Evolutionary conservation across 1,284 basidiomycete genomes (phyloP), one percentile per base, ranked within the genome.

Genomic region (Sanghuangporus weigelae): DNA sequence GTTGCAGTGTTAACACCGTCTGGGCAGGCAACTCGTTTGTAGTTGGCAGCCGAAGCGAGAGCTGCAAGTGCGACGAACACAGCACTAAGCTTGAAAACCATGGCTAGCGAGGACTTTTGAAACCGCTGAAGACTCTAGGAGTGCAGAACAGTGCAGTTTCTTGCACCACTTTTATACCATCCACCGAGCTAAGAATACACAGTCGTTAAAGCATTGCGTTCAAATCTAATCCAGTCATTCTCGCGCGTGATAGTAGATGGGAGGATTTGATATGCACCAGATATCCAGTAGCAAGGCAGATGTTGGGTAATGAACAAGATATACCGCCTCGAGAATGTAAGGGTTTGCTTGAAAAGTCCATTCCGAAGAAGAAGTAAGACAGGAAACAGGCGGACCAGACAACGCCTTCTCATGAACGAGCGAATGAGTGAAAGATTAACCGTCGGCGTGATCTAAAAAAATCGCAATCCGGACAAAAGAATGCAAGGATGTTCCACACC

Each of bases 1-100:
- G 49, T 62, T 19, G 68, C 68, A 35, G 63, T 68, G 53, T 67
- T 57, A 16, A 63, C 59, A 19, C 68, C 66, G 49, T 64, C 57
- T 7, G 68, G 61, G 63, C 68, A 69, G 21, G 63, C 60, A 16
- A 64, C 67, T n/a, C 67, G 61, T 57, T 68, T 62, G 53, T 46
- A 12, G 55, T 42, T 14, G 23, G 35, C 62, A 21, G 62, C 61
- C 21, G 44, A 40, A 21, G 62, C 65, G 12, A 60, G 14, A 8
- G 62, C 42, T 16, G 62, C 61, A 62, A 66, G 59, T 57, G 62
- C 57, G 21, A 63, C 38, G 40, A 49, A 38, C 44, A 35, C 51
- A 36, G 46, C 40, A 42, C 50, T n/a, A 40, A 60, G 11, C 42
- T 66, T 66, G 58, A 63, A 60, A 38, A 66, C 61, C 61, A 63